Percentiles rank a stretch among this genome's conserved stretches.
Evolutionary conservation across 1,284 basidiomycete genomes (phyloP).

Genomic region (Rhodotorula sp.): DNA sequence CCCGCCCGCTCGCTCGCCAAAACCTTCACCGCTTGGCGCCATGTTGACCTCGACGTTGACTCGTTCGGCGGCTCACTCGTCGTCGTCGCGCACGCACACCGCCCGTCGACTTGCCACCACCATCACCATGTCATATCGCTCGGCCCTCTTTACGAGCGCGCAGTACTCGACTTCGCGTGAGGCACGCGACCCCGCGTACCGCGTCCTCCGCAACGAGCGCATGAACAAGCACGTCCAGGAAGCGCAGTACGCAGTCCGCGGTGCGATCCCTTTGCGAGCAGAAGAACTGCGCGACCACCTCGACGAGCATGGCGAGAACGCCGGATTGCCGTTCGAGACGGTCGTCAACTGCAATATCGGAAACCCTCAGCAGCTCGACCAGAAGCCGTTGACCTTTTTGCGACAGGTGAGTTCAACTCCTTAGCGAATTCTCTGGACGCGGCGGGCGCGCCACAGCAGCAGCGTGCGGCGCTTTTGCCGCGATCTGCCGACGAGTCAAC

Average conservation of each 20-base stretch:
- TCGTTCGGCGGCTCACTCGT: neutral
- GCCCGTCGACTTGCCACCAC: neutral
- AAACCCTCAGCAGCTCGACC: constrained; percentile 95
- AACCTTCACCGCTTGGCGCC: neutral
- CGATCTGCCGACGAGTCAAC: too few relatives aligned
- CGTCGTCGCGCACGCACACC: neutral
- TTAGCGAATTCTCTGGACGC: neutral
- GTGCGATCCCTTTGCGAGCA: constrained; percentile 91
- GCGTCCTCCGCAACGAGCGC: constrained; percentile 45
- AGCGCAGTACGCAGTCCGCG: constrained; percentile 91
- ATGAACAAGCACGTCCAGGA: constrained; percentile 78
- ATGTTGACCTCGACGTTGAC: neutral
- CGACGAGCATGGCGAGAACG: constrained; percentile 50
- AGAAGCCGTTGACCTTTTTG: constrained; percentile 87
- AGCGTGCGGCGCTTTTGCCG: too few relatives aligned
- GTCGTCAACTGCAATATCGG: constrained; percentile 96
- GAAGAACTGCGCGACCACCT: constrained; percentile 75
- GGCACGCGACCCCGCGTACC: constrained; percentile 22
- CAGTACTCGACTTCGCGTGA: neutral
- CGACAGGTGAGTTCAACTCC: constrained; percentile 66
- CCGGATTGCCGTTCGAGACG: constrained; percentile 75
- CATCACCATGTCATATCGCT: neutral
- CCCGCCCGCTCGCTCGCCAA: neutral
- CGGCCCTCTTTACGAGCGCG: constrained; percentile 3
- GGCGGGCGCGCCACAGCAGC: too few relatives aligned